Base-by-base conservation (phyloP, 108 stramenopile species). In the Bacterosira constricta region DNA sequence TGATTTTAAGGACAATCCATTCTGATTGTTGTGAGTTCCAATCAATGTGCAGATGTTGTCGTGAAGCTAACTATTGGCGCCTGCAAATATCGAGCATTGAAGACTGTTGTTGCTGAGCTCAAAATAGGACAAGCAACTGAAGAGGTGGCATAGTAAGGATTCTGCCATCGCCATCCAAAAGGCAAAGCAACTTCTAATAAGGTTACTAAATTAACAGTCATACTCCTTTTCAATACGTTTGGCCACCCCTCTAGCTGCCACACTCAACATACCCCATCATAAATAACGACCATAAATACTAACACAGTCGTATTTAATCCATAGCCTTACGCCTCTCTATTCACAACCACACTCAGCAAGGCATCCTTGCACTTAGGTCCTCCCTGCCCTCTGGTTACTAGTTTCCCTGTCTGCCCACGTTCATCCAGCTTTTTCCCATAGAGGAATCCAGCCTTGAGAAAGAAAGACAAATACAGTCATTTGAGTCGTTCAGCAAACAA, bases 291-390 rank as follows among this genome's bases (percentile, higher is more conserved):
- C n/a, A n/a, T n/a, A n/a, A n/a, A n/a, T n/a, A n/a, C n/a, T n/a
- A n/a, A n/a, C n/a, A n/a, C n/a, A n/a, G n/a, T n/a, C n/a, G n/a
- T n/a, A n/a, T n/a, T n/a, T n/a, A n/a, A n/a, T n/a, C n/a, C n/a
- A n/a, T n/a, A n/a, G n/a, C n/a, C n/a, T 31, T 21, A 46, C 10
- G 71, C 47, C 18, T 41, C 35, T 63, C 71, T 71, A 27, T 80
- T 80, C 31, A 80, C 79, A 38, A 80, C 66, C 41, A 80, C 38
- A 7, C 66, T 67, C 13, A 80, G 30, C 50, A 80, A 57, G 0
- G 66, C 79, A 67, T 80, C 79, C 50, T 80, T 80, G 35, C 79
- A 80, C 12, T 67, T 67, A 1, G 79, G 61, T 1, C 79, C 79
- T 10, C 79, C 79, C 0, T 5, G 42, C 0, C 79, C 79, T 44